phyloP scores from a whole-genome alignment of 257 asterid genomes.

The Solanum clarkiae region DNA sequence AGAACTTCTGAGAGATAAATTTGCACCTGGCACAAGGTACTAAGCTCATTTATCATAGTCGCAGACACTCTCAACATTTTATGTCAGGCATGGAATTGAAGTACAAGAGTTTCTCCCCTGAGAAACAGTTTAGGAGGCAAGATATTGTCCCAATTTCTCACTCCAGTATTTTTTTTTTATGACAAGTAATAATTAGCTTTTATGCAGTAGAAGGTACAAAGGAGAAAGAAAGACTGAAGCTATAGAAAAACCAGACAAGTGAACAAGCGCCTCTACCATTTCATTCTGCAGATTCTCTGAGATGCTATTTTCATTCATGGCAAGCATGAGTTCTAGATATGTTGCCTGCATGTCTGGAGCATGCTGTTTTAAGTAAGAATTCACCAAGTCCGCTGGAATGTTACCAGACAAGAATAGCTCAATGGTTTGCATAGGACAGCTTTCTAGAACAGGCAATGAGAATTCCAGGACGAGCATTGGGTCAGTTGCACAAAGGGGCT shows the following conservation, averaged over 20 bases:
- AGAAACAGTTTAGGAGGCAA: not conserved
- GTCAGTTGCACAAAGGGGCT: conserved; percentile 90
- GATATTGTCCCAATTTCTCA: not conserved
- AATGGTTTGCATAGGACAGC: conserved; percentile 84
- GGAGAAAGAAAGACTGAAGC: not conserved
- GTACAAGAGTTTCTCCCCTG: not conserved
- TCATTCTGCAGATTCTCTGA: conserved; percentile 94
- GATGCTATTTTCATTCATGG: conserved; percentile 76
- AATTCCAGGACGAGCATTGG: conserved; percentile 95
- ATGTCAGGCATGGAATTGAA: not conserved
- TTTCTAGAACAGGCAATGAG: conserved; percentile 90
- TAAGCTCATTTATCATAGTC: not conserved
- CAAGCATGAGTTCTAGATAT: conserved; percentile 87
- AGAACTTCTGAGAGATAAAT: conserved; percentile 91
- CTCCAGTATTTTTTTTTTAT: not conserved
- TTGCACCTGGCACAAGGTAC: conserved; percentile 58
- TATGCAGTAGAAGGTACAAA: not conserved
- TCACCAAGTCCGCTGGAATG: conserved; percentile 90
- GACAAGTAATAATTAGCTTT: no score
- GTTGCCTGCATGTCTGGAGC: conserved; percentile 92
- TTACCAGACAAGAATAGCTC: conserved; percentile 94
- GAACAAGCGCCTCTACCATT: conserved; percentile 53
- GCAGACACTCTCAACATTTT: not conserved
- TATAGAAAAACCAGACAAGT: conserved; percentile 3
- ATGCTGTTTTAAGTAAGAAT: conserved; percentile 86